Evolutionary conservation across 2,329 filamentous ascomycete species (phyloP).

Genomic region (Ascochyta rabiei): DNA sequence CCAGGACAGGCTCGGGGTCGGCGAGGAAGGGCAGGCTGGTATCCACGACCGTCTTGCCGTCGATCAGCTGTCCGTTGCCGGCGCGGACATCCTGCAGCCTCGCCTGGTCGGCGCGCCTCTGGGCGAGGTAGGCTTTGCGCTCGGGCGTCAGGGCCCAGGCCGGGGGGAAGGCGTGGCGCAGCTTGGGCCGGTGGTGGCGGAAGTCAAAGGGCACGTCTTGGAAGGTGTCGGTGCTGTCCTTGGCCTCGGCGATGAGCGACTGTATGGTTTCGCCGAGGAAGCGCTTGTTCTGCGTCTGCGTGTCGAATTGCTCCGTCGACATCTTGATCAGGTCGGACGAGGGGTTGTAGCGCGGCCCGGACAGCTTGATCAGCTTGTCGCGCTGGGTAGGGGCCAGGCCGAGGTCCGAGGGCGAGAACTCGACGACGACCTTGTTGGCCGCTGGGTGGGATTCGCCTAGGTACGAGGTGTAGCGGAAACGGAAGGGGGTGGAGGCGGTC

Average conservation of each 20-base stretch:
- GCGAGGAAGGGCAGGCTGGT: conserved; percentile 34
- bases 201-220: conserved; percentile 89
- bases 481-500: conserved; percentile 60
- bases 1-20: conserved; percentile 26
- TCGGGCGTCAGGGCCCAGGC: conserved; percentile 81
- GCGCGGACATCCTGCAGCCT: conserved; percentile 62
- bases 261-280: conserved; percentile 82
- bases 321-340: conserved; percentile 82
- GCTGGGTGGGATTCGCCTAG: conserved; percentile 93
- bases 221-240: conserved; percentile 80
- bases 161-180: conserved; percentile 73
- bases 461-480: conserved; percentile 97
- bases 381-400: conserved; percentile 70
- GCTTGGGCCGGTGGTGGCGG: conserved; percentile 77
- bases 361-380: conserved; percentile 85
- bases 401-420: conserved; percentile 80
- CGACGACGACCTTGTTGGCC: conserved; percentile 90
- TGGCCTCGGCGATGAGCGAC: conserved; percentile 73
- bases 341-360: conserved; percentile 86
- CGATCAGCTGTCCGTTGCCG: conserved; percentile 63
- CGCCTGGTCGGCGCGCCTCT: conserved; percentile 59
- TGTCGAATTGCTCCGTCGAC: conserved; percentile 85
- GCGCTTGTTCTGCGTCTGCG: conserved; percentile 95
- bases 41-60: conserved; percentile 53
- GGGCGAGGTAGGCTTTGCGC: conserved; percentile 69